Conservation (phyloP, 257 asterid species). For the Lavandula angustifolia region DNA sequence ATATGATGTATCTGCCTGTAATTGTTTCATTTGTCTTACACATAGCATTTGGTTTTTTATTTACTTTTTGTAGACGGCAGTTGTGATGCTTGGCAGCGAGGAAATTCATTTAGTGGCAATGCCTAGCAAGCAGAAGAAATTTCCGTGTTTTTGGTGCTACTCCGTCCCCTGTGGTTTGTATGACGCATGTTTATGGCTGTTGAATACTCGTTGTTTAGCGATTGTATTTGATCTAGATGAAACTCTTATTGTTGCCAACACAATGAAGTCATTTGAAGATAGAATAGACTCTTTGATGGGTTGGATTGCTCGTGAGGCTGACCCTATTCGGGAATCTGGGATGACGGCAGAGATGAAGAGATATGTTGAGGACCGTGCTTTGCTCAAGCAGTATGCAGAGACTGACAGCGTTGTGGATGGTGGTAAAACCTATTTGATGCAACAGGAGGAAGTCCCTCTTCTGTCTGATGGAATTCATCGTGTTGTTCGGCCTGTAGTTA, state of each 20-base stretch:
- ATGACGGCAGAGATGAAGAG: constrained; percentile 96
- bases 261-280: constrained; percentile 98
- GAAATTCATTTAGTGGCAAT: constrained; percentile 97
- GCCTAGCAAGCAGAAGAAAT: constrained; percentile 91
- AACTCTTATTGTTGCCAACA: constrained; percentile 96
- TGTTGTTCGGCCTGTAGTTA: constrained; percentile 82
- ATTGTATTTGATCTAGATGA: constrained; percentile 97
- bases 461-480: constrained; percentile 61
- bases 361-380: constrained; percentile 78
- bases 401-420: constrained; percentile 76
- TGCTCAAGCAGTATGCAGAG: constrained; percentile 90
- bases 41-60: constrained; percentile 25
- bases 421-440: constrained; percentile 63
- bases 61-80: constrained; percentile 71
- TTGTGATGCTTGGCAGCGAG: constrained; percentile 71
- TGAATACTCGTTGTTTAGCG: constrained; percentile 84
- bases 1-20: not conserved
- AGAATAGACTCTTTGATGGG: constrained; percentile 70
- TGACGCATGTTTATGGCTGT: constrained; percentile 65
- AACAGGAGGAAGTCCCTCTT: constrained; percentile 78
- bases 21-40: constrained; percentile 5
- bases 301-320: constrained; percentile 77
- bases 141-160: constrained; percentile 98
- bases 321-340: constrained; percentile 71
- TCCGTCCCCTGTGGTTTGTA: constrained; percentile 76